A percentile compares a stretch with the other conserved stretches of the same genome.
Evolutionary conservation across 106 monocot species (phyloP).

Genomic region (Apostasia shenzhenica): DNA sequence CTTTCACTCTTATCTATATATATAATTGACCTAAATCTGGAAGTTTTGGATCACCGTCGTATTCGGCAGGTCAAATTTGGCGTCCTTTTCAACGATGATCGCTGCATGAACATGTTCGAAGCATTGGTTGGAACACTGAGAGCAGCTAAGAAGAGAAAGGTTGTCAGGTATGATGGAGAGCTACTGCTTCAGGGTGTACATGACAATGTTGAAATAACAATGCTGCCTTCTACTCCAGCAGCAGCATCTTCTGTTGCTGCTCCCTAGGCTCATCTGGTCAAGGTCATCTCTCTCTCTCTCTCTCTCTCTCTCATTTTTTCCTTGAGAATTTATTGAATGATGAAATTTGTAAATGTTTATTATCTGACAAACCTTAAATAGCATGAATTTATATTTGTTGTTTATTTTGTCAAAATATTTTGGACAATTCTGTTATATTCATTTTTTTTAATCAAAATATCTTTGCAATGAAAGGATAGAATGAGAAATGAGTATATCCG

Average conservation of each 20-base stretch:
- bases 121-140: slow-evolving; percentile 85
- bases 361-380: no score
- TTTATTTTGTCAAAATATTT: no score
- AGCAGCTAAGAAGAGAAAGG: slow-evolving; percentile 89
- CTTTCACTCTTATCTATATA: no score
- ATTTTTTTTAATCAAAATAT: no score
- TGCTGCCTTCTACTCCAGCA: slow-evolving; percentile 7
- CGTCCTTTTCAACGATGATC: slow-evolving; percentile 82
- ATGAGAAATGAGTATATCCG: no score
- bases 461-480: no score
- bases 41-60: not conserved
- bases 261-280: not conserved
- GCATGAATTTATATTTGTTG: no score
- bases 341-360: no score
- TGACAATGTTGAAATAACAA: slow-evolving; percentile 84
- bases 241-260: not conserved
- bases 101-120: slow-evolving; percentile 92
- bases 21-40: no score
- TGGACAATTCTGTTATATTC: no score
- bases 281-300: not conserved
- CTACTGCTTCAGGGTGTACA: slow-evolving; percentile 89
- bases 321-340: no score
- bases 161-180: slow-evolving; percentile 73
- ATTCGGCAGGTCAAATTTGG: slow-evolving; percentile 71
- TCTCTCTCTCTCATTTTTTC: no score